Percentiles rank a stretch among this genome's conserved stretches.
Conservation (phyloP, 495 filamentous ascomycete genomes). For the Talaromyces thailandensis region DNA sequence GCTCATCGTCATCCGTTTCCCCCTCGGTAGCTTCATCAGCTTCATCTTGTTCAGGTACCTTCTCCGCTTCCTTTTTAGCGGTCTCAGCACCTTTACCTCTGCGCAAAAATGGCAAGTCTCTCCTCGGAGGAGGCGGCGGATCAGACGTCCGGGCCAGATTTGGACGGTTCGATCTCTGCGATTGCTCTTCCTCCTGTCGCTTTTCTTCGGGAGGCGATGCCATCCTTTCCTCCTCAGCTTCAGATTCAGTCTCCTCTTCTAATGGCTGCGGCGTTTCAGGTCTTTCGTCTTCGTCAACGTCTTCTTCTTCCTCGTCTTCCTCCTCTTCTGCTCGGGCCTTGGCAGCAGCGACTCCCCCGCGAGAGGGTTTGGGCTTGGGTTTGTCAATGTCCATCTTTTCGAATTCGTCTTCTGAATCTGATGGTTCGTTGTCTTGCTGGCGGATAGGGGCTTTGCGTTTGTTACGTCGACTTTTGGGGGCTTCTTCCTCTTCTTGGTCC, state of each 20-base stretch:
- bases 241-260: conserved; percentile 33
- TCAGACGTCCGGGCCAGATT: conserved; percentile 13
- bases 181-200: background rate
- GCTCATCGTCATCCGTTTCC: conserved; percentile 46
- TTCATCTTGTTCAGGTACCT: background rate
- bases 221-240: conserved; percentile 14
- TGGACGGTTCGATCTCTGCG: conserved; percentile 3
- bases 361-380: background rate
- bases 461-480: conserved; percentile 14
- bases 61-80: background rate
- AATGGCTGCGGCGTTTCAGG: conserved; percentile 23
- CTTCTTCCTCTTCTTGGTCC: conserved; percentile 4
- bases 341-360: background rate
- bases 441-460: conserved; percentile 42
- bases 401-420: conserved; percentile 37
- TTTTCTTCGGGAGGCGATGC: background rate
- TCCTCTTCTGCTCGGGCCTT: conserved; percentile 15
- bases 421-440: conserved; percentile 11
- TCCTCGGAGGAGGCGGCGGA: conserved; percentile 20
- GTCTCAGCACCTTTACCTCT: conserved; percentile 3
- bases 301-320: conserved; percentile 33
- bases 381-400: conserved; percentile 52
- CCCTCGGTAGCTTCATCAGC: conserved; percentile 28
- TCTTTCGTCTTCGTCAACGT: conserved; percentile 27
- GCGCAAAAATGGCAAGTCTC: conserved; percentile 31